phyloP scores from a whole-genome alignment of 345 rosid genomes.

The Anacardium occidentale region DNA sequence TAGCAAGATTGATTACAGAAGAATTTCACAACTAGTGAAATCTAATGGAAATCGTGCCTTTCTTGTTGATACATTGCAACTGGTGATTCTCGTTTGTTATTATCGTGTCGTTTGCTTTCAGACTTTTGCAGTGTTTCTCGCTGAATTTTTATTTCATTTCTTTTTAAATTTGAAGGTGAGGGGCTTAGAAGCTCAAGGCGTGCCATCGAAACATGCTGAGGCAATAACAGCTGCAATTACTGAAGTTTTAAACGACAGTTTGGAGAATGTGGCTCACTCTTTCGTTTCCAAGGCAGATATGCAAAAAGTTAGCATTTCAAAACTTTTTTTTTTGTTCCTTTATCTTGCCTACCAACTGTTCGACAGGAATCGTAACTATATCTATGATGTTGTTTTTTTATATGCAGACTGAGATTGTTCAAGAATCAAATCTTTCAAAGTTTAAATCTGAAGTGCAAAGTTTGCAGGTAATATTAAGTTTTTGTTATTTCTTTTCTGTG shows the following conservation, averaged over 20 bases:
- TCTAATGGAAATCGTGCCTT: conserved; percentile 72
- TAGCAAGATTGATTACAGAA: conserved; percentile 31
- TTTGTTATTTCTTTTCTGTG: background rate
- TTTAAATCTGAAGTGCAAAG: conserved; percentile 85
- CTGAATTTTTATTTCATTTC: background rate
- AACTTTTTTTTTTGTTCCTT: background rate
- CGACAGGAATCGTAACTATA: too few species aligned
- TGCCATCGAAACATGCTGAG: conserved; percentile 92
- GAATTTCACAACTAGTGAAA: conserved; percentile 60
- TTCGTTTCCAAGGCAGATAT: conserved; percentile 80
- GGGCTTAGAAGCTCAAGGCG: conserved; percentile 78
- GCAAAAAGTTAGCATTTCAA: conserved; percentile 59
- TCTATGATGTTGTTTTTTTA: background rate
- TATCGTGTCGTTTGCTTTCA: background rate
- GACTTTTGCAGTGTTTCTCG: background rate
- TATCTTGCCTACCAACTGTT: conserved; percentile 2
- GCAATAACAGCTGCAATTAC: conserved; percentile 85
- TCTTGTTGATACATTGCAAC: conserved; percentile 89
- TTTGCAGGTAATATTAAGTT: conserved; percentile 55
- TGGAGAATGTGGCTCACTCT: conserved; percentile 83
- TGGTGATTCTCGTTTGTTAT: conserved; percentile 39
- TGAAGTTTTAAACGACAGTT: conserved; percentile 82
- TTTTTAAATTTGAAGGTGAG: conserved; percentile 51
- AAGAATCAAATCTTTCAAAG: conserved; percentile 76
- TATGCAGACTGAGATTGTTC: conserved; percentile 69